Percentiles rank a stretch among this genome's conserved stretches.
Evolutionary conservation across 768 basidiomycete species (phyloP).

Genomic region (Termitomyces titanicus): DNA sequence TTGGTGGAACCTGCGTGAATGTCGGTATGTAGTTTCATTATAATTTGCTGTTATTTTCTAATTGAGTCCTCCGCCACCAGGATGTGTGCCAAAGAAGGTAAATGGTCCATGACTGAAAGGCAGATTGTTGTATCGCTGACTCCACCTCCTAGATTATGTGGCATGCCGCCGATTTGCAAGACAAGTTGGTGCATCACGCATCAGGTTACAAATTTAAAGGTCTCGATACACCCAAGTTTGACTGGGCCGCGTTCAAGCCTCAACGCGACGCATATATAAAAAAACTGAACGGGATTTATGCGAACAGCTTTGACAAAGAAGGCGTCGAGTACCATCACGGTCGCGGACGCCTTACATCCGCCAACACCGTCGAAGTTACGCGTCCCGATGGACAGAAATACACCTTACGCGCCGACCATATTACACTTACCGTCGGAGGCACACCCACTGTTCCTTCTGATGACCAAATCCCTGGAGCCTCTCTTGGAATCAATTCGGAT

Average conservation of each 20-base stretch:
- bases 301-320: constrained; percentile 82
- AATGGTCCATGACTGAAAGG: not conserved
- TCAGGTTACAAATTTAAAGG: constrained; percentile 72
- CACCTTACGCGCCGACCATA: constrained; percentile 68
- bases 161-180: constrained; percentile 89
- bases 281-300: constrained; percentile 87
- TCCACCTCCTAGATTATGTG: constrained; percentile 79
- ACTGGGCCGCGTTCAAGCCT: constrained; percentile 89
- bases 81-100: constrained; percentile 96
- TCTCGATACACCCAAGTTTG: constrained; percentile 57
- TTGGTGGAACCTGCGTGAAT: constrained; percentile 98
- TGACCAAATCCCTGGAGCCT: constrained; percentile 82
- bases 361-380: constrained; percentile 70
- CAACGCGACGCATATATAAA: constrained; percentile 96
- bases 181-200: constrained; percentile 75
- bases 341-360: constrained; percentile 65
- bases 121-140: not conserved
- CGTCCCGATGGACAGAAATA: constrained; percentile 66
- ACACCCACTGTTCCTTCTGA: constrained; percentile 77
- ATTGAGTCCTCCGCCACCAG: constrained; percentile 30
- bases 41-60: not conserved
- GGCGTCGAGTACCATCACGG: constrained; percentile 86
- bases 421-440: constrained; percentile 87
- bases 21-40: constrained; percentile 63
- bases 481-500: constrained; percentile 88